Percentiles rank a stretch among this genome's conserved stretches.
Conservation (phyloP, 768 basidiomycete species). For the Kwoniella sp. region DNA sequence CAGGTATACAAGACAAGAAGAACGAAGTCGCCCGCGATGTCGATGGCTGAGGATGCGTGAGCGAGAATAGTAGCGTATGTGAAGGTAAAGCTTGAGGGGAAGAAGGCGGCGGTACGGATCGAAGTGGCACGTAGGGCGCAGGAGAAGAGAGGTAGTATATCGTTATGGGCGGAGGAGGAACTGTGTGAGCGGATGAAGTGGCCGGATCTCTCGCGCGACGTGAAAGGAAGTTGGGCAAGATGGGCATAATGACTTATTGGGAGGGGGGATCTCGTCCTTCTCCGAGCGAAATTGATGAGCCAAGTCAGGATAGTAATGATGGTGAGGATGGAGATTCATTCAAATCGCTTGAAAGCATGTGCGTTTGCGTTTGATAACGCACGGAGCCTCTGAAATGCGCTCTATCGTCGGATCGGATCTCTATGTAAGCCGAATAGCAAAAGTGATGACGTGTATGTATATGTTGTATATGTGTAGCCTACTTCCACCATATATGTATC, state of each 20-base stretch:
- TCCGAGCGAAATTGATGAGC: too few relatives aligned
- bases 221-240: constrained; percentile 26
- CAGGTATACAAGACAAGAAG: constrained; percentile 43
- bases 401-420: too few relatives aligned
- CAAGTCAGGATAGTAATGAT: too few relatives aligned
- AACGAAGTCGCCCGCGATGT: constrained; percentile 24
- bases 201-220: background rate
- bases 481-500: too few relatives aligned
- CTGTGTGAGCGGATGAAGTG: background rate
- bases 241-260: background rate
- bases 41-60: constrained; percentile 26
- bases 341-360: too few relatives aligned
- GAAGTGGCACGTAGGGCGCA: constrained; percentile 9
- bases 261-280: too few relatives aligned
- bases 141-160: constrained; percentile 29
- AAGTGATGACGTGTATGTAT: too few relatives aligned
- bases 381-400: too few relatives aligned
- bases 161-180: constrained; percentile 9
- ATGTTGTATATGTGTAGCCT: too few relatives aligned
- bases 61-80: constrained; percentile 20
- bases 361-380: too few relatives aligned
- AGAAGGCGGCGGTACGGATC: constrained; percentile 13
- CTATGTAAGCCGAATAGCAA: too few relatives aligned
- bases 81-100: constrained; percentile 13
- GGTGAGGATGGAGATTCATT: too few relatives aligned